Percentiles rank a stretch among this genome's conserved stretches.
Evolutionary conservation across 768 basidiomycete genomes (phyloP).

Genomic region (Royoungia palumana): DNA sequence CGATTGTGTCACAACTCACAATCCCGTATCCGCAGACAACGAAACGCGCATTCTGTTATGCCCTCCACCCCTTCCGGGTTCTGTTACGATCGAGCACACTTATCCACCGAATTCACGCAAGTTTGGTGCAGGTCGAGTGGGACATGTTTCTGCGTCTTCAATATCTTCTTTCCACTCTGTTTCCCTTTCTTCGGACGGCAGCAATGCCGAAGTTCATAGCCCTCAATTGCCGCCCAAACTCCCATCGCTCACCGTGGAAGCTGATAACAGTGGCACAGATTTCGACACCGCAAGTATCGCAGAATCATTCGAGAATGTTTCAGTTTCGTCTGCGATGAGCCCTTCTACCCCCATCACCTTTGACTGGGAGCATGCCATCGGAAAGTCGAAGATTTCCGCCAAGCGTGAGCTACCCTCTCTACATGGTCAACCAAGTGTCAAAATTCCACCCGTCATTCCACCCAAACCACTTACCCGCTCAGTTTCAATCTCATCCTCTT

Average conservation of each 20-base stretch:
- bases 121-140: conserved; percentile 32
- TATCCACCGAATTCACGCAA: conserved; percentile 45
- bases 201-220: conserved; percentile 21
- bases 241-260: conserved; percentile 47
- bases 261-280: conserved; percentile 36
- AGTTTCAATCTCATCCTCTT: conserved; percentile 35
- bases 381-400: conserved; percentile 29
- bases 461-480: conserved; percentile 32
- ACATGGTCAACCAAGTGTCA: conserved; percentile 42
- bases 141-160: conserved; percentile 64
- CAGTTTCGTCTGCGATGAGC: conserved; percentile 50
- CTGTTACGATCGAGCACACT: conserved; percentile 55
- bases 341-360: conserved; percentile 46
- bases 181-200: conserved; percentile 67
- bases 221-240: conserved; percentile 29
- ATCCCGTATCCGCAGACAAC: conserved; percentile 11
- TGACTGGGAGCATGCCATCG: conserved; percentile 51
- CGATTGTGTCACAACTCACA: conserved; percentile 37
- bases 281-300: conserved; percentile 55
- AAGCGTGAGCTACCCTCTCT: conserved; percentile 42
- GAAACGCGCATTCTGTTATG: conserved; percentile 18
- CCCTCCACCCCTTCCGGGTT: conserved; percentile 40
- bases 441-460: conserved; percentile 17
- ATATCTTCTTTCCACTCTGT: conserved; percentile 83
- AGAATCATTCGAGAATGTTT: conserved; percentile 72